Evolutionary conservation across 164 flowering plant genomes (phyloP), one percentile per base, ranked within the genome.

Genomic region (Berberis thunbergii): DNA sequence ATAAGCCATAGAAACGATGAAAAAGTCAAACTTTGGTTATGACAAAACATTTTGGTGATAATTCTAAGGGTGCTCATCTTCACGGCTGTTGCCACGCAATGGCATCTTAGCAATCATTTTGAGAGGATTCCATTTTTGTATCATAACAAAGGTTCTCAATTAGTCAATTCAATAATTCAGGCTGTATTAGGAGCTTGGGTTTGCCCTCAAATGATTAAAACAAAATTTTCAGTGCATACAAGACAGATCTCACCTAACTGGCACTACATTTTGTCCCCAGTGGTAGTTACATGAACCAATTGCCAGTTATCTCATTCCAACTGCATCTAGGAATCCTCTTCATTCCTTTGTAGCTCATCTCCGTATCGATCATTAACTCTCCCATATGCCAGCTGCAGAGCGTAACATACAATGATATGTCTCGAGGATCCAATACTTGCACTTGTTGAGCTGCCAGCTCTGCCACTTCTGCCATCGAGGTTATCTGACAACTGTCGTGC

Each of bases 401-500:
- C 89, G 88, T 80, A 7, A 91, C 73, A 61, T 80, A 88, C 0
- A 90, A 87, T 2, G 96, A 88, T 0, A 78, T 83, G 54, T 91
- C 96, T 13, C 65, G 78, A 11, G 93, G 91, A 72, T 83, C 88
- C 70, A 88, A 64, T 9, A 64, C 81, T 50, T 71, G 65, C 42
- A 88, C 80, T 56, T 70, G 73, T 42, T 45, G 7, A 6, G 89
- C 80, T 11, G 85, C 97, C 62, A 77, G 65, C 50, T 83, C 80
- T 11, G 83, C 88, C 67, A 91, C 53, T 49, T 81, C 83, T 58
- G 62, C 54, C 60, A 85, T 88, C 10, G 82, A 78, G 61, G 86
- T 89, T 4, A 80, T 82, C 64, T 79, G 93, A 68, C 91, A 84
- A 40, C 96, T 96, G 39, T 88, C 85, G 43, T 88, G 91, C 68